A percentile compares a stretch with the other conserved stretches of the same genome.
These are phyloP conservation scores for Cymbidium sinense DNA, from an alignment of 106 monocot genomes.

Conservation along the genomic window DNA sequence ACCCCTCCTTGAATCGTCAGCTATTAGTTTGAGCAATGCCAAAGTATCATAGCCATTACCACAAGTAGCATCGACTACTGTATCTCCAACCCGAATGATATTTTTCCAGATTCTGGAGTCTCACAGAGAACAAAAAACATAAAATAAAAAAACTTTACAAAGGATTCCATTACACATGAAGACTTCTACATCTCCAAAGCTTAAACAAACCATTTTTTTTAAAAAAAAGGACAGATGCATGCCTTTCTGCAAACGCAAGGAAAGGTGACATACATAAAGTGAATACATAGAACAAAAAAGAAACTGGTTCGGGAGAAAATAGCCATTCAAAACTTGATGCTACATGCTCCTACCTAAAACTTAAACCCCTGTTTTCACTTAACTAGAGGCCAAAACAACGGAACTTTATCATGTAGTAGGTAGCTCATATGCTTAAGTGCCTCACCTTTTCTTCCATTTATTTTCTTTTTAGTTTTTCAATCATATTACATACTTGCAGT, in stretches of 20 bases:
- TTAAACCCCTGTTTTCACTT: neutral
- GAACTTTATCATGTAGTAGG: neutral
- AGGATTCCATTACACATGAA: neutral
- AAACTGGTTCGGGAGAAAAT: neutral
- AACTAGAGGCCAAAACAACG: neutral
- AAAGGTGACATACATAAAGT: neutral
- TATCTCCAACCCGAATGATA: constrained; percentile 63
- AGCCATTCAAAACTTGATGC: too few species aligned
- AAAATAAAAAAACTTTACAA: constrained; percentile 1
- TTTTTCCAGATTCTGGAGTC: constrained; percentile 66
- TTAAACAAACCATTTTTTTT: neutral
- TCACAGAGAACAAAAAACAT: neutral
- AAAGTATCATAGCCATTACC: constrained; percentile 96
- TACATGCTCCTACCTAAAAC: neutral
- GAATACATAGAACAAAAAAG: neutral
- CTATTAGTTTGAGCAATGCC: constrained; percentile 75
- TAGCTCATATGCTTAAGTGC: too few species aligned
- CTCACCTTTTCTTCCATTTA: too few species aligned
- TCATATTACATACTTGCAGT: too few species aligned
- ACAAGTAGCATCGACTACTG: constrained; percentile 88
- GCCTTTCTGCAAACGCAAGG: neutral
- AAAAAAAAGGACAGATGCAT: neutral
- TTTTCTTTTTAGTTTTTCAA: too few species aligned
- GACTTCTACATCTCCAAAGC: neutral
- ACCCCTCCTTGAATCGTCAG: constrained; percentile 53